A percentile compares a stretch with the other conserved stretches of the same genome.
Conservation (phyloP, 2,329 filamentous ascomycete genomes). For the Pestalotiopsis fici region DNA sequence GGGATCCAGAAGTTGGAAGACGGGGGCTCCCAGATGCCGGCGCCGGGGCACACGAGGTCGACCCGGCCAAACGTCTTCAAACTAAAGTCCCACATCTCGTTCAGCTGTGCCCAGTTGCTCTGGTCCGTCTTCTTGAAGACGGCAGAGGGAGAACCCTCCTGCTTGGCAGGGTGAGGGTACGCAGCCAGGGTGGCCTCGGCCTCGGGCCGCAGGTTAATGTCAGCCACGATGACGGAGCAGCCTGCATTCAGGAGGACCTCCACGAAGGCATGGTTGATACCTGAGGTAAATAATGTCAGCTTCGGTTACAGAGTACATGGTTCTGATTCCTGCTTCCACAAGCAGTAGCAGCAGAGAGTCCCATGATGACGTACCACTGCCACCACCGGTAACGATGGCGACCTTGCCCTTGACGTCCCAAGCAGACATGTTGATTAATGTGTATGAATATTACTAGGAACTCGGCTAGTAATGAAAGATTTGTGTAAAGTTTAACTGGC, state of each 20-base stretch:
- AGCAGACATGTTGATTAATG: background rate
- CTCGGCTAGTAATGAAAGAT: background rate
- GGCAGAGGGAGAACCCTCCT: conserved; percentile 6
- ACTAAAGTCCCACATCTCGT: conserved; percentile 18
- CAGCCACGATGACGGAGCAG: background rate
- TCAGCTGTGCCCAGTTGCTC: conserved; percentile 27
- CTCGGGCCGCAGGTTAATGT: conserved; percentile 3
- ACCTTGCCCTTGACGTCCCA: conserved; percentile 4
- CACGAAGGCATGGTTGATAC: conserved; percentile 6
- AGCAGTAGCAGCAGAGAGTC: background rate
- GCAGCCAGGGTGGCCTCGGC: background rate
- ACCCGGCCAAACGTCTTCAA: conserved; percentile 18
- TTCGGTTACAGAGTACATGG: background rate
- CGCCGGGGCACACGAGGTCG: conserved; percentile 24
- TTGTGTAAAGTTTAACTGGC: background rate
- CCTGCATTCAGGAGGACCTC: conserved; percentile 1
- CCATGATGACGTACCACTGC: conserved; percentile 8
- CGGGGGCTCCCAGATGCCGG: conserved; percentile 18
- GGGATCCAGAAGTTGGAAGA: conserved; percentile 21
- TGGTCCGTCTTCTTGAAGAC: conserved; percentile 17
- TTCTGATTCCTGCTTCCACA: background rate
- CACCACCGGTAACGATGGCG: conserved; percentile 5
- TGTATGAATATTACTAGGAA: background rate
- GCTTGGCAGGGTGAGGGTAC: conserved; percentile 12
- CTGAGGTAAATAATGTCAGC: background rate